A percentile compares a stretch with the other conserved stretches of the same genome.
phyloP scores from a whole-genome alignment of 192 early-diverging fungal species.

The Coemansia sp. region DNA sequence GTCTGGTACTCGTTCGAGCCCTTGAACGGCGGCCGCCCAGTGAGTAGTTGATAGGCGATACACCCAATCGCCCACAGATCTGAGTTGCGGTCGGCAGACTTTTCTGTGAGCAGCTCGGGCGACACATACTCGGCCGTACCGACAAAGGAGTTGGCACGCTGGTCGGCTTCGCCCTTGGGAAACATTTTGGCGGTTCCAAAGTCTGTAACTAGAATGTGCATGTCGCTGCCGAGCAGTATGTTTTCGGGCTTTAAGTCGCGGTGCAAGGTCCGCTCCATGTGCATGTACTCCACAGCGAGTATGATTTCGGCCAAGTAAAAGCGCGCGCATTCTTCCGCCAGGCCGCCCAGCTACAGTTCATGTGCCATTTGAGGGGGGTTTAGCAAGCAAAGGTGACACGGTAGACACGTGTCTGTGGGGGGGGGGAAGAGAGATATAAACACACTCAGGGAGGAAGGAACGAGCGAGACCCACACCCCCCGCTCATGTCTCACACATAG shows the following conservation, averaged over 20 bases:
- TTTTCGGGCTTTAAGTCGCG: constrained; percentile 97
- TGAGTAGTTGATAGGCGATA: constrained; percentile 89
- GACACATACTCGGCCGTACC: constrained; percentile 99
- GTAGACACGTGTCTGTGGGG: background rate
- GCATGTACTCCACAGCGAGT: constrained; percentile 84
- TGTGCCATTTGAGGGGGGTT: background rate
- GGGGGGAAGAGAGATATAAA: background rate
- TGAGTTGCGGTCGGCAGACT: constrained; percentile 71
- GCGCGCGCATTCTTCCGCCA: constrained; percentile 62
- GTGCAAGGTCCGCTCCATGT: constrained; percentile 81
- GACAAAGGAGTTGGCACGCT: constrained; percentile 85
- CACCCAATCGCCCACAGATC: constrained; percentile 86
- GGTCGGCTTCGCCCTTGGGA: constrained; percentile 24
- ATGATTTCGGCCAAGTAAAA: constrained; percentile 91
- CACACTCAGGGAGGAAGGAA: constrained; percentile 3
- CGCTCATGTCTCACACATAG: background rate
- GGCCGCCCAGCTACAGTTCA: constrained; percentile 58
- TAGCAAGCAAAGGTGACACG: background rate
- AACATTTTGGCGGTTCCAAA: constrained; percentile 84
- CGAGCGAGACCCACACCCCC: background rate
- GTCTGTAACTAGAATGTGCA: constrained; percentile 94
- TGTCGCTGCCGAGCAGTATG: constrained; percentile 80
- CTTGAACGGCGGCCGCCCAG: constrained; percentile 91
- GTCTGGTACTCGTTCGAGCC: constrained; percentile 94
- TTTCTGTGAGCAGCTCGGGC: constrained; percentile 91